Evolutionary conservation across 1,284 basidiomycete species (phyloP), one percentile per base, ranked within the genome.

Genomic region (Cutaneotrichosporon sp.): DNA sequence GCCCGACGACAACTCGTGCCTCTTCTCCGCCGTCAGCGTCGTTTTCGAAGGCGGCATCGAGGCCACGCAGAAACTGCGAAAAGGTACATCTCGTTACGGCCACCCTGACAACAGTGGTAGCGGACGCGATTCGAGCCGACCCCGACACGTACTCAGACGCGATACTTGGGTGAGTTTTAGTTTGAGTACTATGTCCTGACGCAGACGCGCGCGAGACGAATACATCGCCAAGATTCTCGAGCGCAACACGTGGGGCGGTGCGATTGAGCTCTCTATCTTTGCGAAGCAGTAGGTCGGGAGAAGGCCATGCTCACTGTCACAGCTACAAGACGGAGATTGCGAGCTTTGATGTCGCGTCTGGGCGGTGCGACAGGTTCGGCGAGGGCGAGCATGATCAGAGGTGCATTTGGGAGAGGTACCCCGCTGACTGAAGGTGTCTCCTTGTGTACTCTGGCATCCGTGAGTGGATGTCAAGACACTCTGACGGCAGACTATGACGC

Each of bases 1-100:
- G 10, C 92, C 92, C 14, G 92, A 96, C 73, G 92, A 95, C 80
- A 97, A 96, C 71, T 91, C 91, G 4, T 97, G 94, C 78, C 82
- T 97, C 42, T 97, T 97, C 81, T 90, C 89, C 5, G 88, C 92
- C 2, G 82, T 92, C 40, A 90, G 89, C 5, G 83, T 96, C 50
- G 83, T 95, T 5, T 92, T 97, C 71, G 88, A 90, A 75, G 91
- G 93, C 70, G 86, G 87, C 58, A 88, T 90, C 16, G 76, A 82
- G 22, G 88, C 89, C 61, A 73, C 71, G 0, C 61, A 74, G 5
- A 64, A 63, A n/a, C 58, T 83, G 46, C 51, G 51, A 53, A 31
- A 34, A 64, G 80, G 26, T 70, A 75, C 65, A 72, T 77, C 77
- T 60, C 60, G 77, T 62, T 4, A 4, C 0, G 4, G 13, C 52